Evolutionary conservation across 768 basidiomycete species (phyloP).

Genomic region (Pisolithus tinctorius): DNA sequence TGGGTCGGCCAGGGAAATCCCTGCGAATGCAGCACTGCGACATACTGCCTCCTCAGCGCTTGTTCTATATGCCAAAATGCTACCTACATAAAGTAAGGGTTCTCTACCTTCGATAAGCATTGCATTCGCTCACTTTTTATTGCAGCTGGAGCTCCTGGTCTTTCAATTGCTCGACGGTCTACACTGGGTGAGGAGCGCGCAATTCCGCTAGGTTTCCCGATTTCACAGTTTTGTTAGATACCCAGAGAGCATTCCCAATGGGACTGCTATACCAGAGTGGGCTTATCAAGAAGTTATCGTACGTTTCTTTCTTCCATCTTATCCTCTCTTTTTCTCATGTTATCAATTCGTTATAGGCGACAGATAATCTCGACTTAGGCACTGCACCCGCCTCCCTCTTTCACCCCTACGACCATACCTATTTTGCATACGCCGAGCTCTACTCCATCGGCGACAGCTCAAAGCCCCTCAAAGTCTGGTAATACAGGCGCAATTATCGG

Average conservation of each 20-base stretch:
- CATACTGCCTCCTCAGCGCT: slow-evolving; percentile 50
- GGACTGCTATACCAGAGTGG: slow-evolving; percentile 52
- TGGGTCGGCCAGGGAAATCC: slow-evolving; percentile 18
- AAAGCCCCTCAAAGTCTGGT: too few species aligned
- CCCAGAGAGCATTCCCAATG: slow-evolving; percentile 39
- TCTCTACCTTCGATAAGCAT: background rate
- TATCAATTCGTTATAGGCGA: slow-evolving; percentile 18
- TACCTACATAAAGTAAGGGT: slow-evolving; percentile 28
- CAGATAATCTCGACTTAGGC: slow-evolving; percentile 29
- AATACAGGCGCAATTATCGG: slow-evolving; percentile 8
- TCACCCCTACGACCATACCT: too few species aligned
- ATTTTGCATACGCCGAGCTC: too few species aligned
- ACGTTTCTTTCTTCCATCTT: slow-evolving; percentile 11
- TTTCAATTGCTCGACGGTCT: slow-evolving; percentile 38
- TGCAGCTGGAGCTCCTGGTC: slow-evolving; percentile 48
- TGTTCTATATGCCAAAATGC: slow-evolving; percentile 51
- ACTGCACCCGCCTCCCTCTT: too few species aligned
- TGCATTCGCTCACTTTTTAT: slow-evolving; percentile 2
- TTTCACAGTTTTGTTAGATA: slow-evolving; percentile 27
- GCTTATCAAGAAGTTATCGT: slow-evolving; percentile 51
- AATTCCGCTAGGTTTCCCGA: background rate
- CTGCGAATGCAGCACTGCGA: slow-evolving; percentile 52
- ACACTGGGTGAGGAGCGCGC: slow-evolving; percentile 14
- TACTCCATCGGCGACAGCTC: too few species aligned
- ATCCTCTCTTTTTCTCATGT: background rate